Evolutionary conservation across 2,329 filamentous ascomycete species (phyloP).

Genomic region (Fusarium sp.): DNA sequence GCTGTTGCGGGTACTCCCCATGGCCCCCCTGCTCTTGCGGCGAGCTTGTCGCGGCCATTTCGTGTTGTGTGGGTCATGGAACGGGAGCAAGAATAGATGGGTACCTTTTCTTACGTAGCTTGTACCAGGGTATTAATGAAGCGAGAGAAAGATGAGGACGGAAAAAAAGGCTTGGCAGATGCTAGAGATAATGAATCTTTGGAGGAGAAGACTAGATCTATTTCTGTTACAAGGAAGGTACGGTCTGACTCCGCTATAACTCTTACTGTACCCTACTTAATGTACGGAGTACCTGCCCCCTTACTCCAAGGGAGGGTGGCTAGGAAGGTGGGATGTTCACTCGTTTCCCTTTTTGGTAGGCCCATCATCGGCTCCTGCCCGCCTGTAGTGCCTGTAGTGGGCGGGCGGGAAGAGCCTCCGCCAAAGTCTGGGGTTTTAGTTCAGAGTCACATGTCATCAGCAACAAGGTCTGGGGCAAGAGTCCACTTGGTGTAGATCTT

Average conservation of each 20-base stretch:
- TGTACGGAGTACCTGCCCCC: neutral
- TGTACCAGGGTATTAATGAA: constrained; percentile 14
- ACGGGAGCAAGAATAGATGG: constrained; percentile 15
- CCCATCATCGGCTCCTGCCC: neutral
- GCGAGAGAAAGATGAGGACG: constrained; percentile 9
- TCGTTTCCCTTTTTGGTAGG: constrained; percentile 10
- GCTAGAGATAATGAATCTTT: neutral
- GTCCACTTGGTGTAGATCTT: neutral
- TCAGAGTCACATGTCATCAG: constrained; percentile 25
- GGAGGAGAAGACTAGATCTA: neutral
- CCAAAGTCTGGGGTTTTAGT: constrained; percentile 31
- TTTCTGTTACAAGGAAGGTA: neutral
- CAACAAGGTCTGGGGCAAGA: neutral
- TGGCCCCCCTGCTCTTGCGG: constrained; percentile 34
- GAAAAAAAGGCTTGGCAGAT: constrained; percentile 21
- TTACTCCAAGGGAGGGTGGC: neutral
- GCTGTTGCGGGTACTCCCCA: constrained; percentile 31
- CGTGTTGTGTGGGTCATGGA: constrained; percentile 42
- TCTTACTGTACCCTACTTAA: neutral
- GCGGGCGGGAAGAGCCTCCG: neutral
- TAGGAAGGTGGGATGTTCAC: neutral
- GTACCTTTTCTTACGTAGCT: constrained; percentile 24
- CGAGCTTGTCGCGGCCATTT: constrained; percentile 40
- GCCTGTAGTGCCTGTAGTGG: neutral
- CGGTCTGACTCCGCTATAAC: neutral